Evolutionary conservation across 2,329 filamentous ascomycete genomes (phyloP).

Genomic region (Xylariales sp.): DNA sequence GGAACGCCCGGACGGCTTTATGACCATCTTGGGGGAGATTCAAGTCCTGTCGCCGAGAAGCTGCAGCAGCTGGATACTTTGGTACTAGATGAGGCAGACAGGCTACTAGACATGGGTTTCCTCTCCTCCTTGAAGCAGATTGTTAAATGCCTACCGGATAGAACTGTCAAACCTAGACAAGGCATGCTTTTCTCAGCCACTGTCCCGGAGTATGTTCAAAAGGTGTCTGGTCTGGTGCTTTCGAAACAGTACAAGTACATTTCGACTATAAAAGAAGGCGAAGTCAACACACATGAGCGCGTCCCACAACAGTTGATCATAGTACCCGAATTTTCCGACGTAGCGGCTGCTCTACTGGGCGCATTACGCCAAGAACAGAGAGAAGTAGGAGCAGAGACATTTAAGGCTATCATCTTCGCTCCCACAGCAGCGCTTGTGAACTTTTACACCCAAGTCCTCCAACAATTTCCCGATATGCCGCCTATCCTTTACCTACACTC

Average conservation of each 20-base stretch:
- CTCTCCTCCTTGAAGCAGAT: conserved; percentile 83
- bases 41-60: conserved; percentile 73
- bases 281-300: conserved; percentile 79
- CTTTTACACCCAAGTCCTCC: conserved; percentile 62
- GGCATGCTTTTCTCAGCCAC: conserved; percentile 90
- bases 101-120: conserved; percentile 86
- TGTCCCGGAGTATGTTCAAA: conserved; percentile 81
- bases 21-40: conserved; percentile 81
- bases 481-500: conserved; percentile 61
- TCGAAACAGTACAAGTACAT: conserved; percentile 81
- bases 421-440: conserved; percentile 67
- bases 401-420: conserved; percentile 89
- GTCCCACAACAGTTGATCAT: conserved; percentile 79
- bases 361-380: conserved; percentile 62
- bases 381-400: conserved; percentile 57
- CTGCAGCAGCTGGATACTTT: conserved; percentile 78
- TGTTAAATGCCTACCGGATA: conserved; percentile 74
- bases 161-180: conserved; percentile 67
- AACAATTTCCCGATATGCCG: conserved; percentile 54
- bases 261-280: conserved; percentile 80
- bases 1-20: conserved; percentile 83
- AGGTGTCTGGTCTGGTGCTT: conserved; percentile 76
- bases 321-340: conserved; percentile 76
- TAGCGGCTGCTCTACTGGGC: conserved; percentile 69
- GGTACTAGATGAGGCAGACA: conserved; percentile 85